Evolutionary conservation across 176 grass and related monocot genomes (phyloP).

Genomic region (Triticum monococcum): DNA sequence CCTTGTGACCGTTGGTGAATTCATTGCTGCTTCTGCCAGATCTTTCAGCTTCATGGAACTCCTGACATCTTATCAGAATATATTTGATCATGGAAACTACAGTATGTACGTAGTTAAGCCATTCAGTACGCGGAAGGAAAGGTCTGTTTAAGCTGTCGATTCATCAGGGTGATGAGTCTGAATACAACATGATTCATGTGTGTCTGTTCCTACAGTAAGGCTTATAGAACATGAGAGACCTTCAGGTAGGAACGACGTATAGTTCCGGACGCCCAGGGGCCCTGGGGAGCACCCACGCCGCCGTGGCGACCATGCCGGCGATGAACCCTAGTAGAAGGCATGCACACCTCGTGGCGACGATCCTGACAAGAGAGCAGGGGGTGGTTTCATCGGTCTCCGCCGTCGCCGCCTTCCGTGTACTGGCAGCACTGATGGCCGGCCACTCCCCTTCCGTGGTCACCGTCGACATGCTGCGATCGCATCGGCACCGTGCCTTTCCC

Average conservation of each 20-base stretch:
- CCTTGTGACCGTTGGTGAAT: background rate
- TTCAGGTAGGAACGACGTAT: conserved; percentile 35
- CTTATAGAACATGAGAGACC: background rate
- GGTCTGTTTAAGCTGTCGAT: background rate
- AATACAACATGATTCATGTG: background rate
- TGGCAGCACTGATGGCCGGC: no score
- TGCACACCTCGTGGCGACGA: background rate
- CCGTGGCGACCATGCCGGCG: background rate
- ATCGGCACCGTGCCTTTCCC: background rate
- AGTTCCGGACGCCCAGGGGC: background rate
- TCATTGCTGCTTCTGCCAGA: background rate
- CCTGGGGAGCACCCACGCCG: background rate
- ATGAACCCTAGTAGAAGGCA: conserved; percentile 40
- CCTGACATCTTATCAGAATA: background rate
- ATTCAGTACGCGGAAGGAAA: no score
- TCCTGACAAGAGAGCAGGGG: background rate
- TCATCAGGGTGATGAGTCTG: background rate
- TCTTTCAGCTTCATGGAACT: background rate
- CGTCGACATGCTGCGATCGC: background rate
- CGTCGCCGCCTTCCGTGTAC: background rate
- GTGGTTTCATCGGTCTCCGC: background rate
- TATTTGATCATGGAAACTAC: background rate
- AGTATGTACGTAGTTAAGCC: background rate
- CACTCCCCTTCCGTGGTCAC: no score
- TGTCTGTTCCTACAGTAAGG: background rate